Base-by-base conservation (phyloP, 2,329 filamentous ascomycete genomes). In the Gliomastix tumulicola region DNA sequence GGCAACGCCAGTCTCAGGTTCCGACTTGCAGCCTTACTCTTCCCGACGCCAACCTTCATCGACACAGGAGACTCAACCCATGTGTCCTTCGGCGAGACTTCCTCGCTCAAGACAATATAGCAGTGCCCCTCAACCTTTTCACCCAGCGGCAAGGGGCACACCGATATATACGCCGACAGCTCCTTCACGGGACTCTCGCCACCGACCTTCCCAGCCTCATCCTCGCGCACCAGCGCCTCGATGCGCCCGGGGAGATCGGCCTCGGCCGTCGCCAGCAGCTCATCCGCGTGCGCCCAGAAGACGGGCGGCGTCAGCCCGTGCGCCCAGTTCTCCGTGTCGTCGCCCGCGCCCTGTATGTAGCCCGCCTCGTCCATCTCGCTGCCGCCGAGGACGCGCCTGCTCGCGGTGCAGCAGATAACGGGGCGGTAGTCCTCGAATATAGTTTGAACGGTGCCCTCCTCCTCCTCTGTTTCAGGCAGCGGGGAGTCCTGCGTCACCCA, bases 291-390 rank as follows among this genome's bases (percentile, higher is more conserved):
- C 3, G 59, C 59, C 92, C 92, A 98, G 60, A 95, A 98, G 1
- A 90, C 44, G 1, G 65, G 56, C 0, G 90, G 78, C 1, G 85
- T 92, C 13, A 97, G 71, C 0, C 87, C 88, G 36, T 75, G 65
- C 2, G 88, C 83, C 92, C 92, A 98, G 47, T 86, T 87, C 66
- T 98, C 92, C 11, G 84, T 87, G 56, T 98, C 92, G 57, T 98
- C 92, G 3, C 84, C 92, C 1, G 90, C 90, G 35, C 92, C 92
- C 60, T 97, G 92, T 41, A 98, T 83, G 53, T 98, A 98, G 5
- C 60, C 55, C 0, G 73, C 76, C 17, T 80, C 83, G 3, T 67
- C 68, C 21, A 54, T 51, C 54, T 90, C 86, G 4, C 75, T 78
- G 11, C 79, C 36, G 10, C 16, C 83, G 3, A 64, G 63, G 2